Base-by-base conservation (phyloP, 2,329 filamentous ascomycete species). In the Xylariomycetidae sp. region DNA sequence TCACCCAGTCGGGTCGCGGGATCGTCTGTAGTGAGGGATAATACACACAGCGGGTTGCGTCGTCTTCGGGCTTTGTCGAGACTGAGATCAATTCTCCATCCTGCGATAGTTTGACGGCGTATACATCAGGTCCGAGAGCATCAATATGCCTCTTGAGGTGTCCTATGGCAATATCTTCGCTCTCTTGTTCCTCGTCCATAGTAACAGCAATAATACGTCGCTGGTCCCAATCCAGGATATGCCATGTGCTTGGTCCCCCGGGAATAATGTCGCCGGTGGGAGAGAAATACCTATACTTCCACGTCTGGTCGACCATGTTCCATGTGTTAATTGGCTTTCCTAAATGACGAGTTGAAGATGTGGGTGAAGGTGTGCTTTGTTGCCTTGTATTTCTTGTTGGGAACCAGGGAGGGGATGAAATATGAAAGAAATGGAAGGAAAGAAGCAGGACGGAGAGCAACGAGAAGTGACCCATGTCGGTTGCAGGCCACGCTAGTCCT, bases 221-320 rank as follows among this genome's bases (percentile, higher is more conserved):
- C 20, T 23, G 20, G n/a, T 23, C 20, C 20, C 20, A 23, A 23
- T 23, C 20, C 20, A 8, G n/a, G n/a, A 23, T 23, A 66, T 63
- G 45, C 37, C 54, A 3, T 56, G 31, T 49, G 22, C n/a, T 8
- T 9, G 11, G 6, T 23, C 17, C 7, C 10, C 5, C 17, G 16
- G 4, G 27, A 27, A n/a, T 15, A 13, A 16, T 4, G 14, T 10
- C 15, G 6, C 2, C 26, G 5, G 17, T 2, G 13, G 4, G 12
- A 10, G 12, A 4, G 13, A 16, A 16, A 27, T 13, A 13, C 11
- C 15, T 27, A 27, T 27, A 16, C 26, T 15, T 16, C 17, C n/a
- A n/a, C n/a, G n/a, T n/a, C n/a, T n/a, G n/a, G n/a, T n/a, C n/a
- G n/a, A n/a, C n/a, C n/a, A n/a, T n/a, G n/a, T n/a, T n/a, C n/a